Conservation (phyloP, 2,329 filamentous ascomycete species). For the Epichloe brachyelytri region DNA sequence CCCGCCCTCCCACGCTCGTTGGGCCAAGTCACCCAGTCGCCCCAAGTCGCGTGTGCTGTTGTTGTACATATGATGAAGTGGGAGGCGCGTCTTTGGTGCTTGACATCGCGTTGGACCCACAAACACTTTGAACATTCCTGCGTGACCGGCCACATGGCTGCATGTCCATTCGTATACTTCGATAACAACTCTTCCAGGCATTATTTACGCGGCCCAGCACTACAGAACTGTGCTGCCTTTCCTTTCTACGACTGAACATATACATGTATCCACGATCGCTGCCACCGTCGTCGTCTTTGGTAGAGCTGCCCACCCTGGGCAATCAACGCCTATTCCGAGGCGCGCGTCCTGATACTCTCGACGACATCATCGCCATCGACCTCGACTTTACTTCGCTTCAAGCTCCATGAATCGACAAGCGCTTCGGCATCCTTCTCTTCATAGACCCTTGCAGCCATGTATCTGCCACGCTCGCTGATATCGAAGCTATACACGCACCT, state of each 20-base stretch:
- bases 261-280: background rate
- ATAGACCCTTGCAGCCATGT: slow-evolving; percentile 47
- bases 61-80: background rate
- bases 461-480: slow-evolving; percentile 81
- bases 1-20: no score
- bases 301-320: background rate
- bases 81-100: slow-evolving; percentile 13
- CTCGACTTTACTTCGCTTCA: slow-evolving; percentile 6
- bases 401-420: slow-evolving; percentile 15
- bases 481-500: slow-evolving; percentile 87
- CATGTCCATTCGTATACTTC: background rate
- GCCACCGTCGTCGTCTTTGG: background rate
- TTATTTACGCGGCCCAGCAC: background rate
- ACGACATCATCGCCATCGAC: slow-evolving; percentile 6
- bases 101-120: slow-evolving; percentile 13
- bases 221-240: background rate
- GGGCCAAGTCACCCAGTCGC: background rate
- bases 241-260: background rate
- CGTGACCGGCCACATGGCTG: background rate
- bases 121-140: slow-evolving; percentile 9
- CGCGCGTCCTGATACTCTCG: background rate
- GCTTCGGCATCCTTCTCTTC: slow-evolving; percentile 17
- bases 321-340: background rate
- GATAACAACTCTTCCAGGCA: background rate
- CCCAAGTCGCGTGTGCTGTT: slow-evolving; percentile 1